Base-by-base conservation (phyloP, 2,329 filamentous ascomycete genomes). In the Ophiostoma montium region DNA sequence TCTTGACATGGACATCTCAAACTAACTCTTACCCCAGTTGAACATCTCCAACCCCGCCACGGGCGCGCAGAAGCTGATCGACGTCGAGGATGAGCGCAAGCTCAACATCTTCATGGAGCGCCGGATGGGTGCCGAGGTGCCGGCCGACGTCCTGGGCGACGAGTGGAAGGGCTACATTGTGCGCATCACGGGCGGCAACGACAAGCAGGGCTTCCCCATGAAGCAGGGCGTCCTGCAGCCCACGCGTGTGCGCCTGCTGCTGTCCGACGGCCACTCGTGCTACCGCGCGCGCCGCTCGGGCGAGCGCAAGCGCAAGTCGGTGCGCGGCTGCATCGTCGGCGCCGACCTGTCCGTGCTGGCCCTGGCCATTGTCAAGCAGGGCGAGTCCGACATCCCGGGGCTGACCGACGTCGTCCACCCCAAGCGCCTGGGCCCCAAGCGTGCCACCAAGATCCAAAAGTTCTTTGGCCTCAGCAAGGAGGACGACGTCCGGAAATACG, bases 181-280 rank as follows among this genome's bases (percentile, higher is more conserved):
- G 84, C 84, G 82, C 70, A 96, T 98, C 78, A 98, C 92, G 65
- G 94, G 92, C 67, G 92, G 94, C 69, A 98, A 98, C 85, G 92
- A 98, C 86, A 98, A 98, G 87, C 94, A 98, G 80, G 92, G 92
- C 78, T 98, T 98, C 82, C 92, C 92, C 63, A 98, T 98, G 92
- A 98, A 98, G 88, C 94, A 98, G 84, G 92, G 92, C 80, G 86
- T 94, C 70, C 90, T 98, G 80, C 86, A 94, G 72, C 89, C 92
- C 65, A 92, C 86, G 70, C 92, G 92, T 92, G 92, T 95, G 75
- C 84, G 86, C 62, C 88, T 98, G 61, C 85, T 98, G 65, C 87
- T 98, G 67, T 69, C 84, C 68, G 88, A 94, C 51, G 92, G 92
- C 70, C 92, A 96, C 86, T 92, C 87, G 63, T 98, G 92, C 86